A percentile compares a stretch with the other conserved stretches of the same genome.
Conservation (phyloP, 805 yeast species). For the Saccharomyces jurei region DNA sequence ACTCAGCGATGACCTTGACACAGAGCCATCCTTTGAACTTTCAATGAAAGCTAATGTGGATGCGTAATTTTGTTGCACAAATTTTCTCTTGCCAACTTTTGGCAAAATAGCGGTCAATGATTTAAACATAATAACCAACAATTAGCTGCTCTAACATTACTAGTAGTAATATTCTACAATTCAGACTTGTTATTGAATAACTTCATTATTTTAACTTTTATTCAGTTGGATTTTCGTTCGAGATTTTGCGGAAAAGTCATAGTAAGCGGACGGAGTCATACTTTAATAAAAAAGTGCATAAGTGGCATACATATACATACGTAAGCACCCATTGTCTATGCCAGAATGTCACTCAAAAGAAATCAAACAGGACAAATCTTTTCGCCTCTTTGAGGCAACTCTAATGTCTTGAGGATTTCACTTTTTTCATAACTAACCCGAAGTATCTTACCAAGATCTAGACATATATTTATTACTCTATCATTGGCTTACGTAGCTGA, state of each 20-base stretch:
- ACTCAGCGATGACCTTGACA: slow-evolving; percentile 63
- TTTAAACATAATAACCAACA: slow-evolving; percentile 1
- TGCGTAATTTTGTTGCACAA: slow-evolving; percentile 36
- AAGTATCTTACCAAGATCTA: too few relatives aligned
- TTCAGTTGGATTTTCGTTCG: background rate
- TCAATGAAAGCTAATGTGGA: slow-evolving; percentile 78
- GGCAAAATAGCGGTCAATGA: background rate
- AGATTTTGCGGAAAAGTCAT: background rate
- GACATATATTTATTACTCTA: background rate
- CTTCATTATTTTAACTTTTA: background rate
- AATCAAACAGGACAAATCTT: background rate
- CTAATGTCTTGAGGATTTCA: background rate
- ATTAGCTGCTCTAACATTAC: background rate
- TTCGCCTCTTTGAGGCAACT: background rate
- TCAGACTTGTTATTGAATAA: background rate
- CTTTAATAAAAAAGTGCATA: background rate
- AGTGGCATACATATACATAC: background rate
- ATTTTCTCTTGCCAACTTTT: background rate
- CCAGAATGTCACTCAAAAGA: background rate
- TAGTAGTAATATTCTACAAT: background rate
- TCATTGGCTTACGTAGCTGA: background rate
- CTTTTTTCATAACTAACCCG: too few relatives aligned
- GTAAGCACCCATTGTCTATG: background rate
- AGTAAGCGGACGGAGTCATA: background rate
- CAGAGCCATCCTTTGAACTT: slow-evolving; percentile 39